Base-by-base conservation (phyloP, 345 rosid genomes). In the Citrus medica region DNA sequence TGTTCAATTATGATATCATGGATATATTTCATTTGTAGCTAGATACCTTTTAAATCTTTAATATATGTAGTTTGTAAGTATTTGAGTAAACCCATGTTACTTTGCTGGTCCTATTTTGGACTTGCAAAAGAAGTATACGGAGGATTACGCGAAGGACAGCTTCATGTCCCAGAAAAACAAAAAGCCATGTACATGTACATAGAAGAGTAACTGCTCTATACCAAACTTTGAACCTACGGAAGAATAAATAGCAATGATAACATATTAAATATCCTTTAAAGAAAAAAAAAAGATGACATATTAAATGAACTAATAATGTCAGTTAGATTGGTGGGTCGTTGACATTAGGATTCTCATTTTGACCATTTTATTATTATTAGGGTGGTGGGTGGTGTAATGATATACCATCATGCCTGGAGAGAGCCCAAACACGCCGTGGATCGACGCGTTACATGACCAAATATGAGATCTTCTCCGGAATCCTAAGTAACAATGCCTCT, bases 371-470 rank as follows among this genome's bases (percentile, higher is more conserved):
- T 61, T 6, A 2, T 38, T 8, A 9, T 19, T 25, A 96, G 99
- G 98, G 99, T 82, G 99, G 99, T 79, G 99, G 97, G 77, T 96
- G 98, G 99, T 96, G 99, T 69, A 92, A 96, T 83, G 96, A 93
- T 83, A 71, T 92, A 66, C 76, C 76, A 79, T 91, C 98, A 38
- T 96, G 98, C 84, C 65, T 76, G 79, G 97, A 89, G 27, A 83
- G 99, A 90, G 87, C 98, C 71, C 79, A 83, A 28, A 90, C 91
- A 1, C 87, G 85, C 62, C 92, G 93, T 56, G 99, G 99, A 73
- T 96, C 99, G 22, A 90, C 97, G 7, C 88, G 72, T 81, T 83
- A 79, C 80, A 96, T 93, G 99, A 85, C 48, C 84, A 89, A 92
- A 71, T 64, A 75, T 22, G 93, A 84, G 82, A 85, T 76, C 67